A percentile compares a stretch with the other conserved stretches of the same genome.
phyloP scores from a whole-genome alignment of 2,329 filamentous ascomycete species.

The Helotiales sp. region DNA sequence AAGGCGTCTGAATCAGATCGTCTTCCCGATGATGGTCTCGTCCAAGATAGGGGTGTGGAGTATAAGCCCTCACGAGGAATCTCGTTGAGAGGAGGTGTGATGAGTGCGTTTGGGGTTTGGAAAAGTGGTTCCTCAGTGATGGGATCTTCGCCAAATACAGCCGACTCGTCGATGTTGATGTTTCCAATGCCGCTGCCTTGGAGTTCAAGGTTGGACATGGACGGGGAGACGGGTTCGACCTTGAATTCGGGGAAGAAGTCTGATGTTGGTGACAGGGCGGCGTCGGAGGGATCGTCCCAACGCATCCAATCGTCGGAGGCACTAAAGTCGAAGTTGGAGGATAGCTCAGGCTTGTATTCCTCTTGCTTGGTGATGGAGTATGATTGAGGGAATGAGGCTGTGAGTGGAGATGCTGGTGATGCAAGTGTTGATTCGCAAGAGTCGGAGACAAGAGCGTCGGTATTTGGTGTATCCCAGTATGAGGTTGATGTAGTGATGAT shows the following conservation, averaged over 20 bases:
- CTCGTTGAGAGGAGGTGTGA: conserved; percentile 14
- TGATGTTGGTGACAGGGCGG: conserved; percentile 29
- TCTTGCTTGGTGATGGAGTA: conserved; percentile 25
- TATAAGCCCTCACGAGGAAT: conserved; percentile 26
- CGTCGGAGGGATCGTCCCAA: conserved; percentile 33
- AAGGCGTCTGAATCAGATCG: conserved; percentile 8
- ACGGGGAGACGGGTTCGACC: conserved; percentile 28
- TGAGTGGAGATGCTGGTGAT: conserved; percentile 27
- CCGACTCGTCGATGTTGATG: conserved; percentile 23
- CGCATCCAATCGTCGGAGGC: conserved; percentile 35
- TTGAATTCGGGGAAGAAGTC: conserved; percentile 33
- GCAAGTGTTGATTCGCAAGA: conserved; percentile 30
- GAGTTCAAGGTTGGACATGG: conserved; percentile 26
- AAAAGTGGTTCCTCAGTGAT: conserved; percentile 31
- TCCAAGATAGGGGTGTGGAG: conserved; percentile 32
- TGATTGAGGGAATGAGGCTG: conserved; percentile 17
- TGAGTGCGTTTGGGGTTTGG: conserved; percentile 20
- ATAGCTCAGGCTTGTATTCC: conserved; percentile 23
- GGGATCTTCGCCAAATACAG: conserved; percentile 28
- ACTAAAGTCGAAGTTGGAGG: conserved; percentile 26
- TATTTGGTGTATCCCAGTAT: conserved; percentile 23
- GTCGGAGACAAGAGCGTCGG: conserved; percentile 24
- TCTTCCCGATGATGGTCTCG: conserved; percentile 17
- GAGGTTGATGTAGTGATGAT: conserved; percentile 22
- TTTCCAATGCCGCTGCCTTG: conserved; percentile 20